A percentile compares a stretch with the other conserved stretches of the same genome.
phyloP scores from a whole-genome alignment of 441 rosid species.

The Pelargonium myrrhifolium region DNA sequence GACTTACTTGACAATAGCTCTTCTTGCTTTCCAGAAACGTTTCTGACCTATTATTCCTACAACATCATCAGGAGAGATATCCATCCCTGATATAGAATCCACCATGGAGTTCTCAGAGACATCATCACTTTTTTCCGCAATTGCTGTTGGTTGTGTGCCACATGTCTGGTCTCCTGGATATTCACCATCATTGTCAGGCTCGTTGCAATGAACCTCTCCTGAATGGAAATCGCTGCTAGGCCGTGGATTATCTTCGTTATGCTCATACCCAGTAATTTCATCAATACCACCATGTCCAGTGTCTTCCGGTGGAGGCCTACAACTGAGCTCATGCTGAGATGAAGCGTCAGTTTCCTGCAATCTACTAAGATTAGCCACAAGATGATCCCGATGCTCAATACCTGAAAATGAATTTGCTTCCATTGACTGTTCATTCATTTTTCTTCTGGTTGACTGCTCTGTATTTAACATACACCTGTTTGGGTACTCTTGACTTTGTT shows the following conservation, averaged over 20 bases:
- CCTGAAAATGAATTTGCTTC: slow-evolving; percentile 26
- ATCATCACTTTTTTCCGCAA: background rate
- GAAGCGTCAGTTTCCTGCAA: slow-evolving; percentile 14
- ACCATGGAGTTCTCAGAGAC: slow-evolving; percentile 3
- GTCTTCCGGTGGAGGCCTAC: slow-evolving; percentile 19
- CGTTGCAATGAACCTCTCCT: slow-evolving; percentile 22
- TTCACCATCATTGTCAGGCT: slow-evolving; percentile 1
- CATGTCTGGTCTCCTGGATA: background rate
- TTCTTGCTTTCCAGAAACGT: slow-evolving; percentile 22
- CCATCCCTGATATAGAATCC: slow-evolving; percentile 8
- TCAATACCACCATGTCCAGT: slow-evolving; percentile 23
- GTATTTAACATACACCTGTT: slow-evolving; percentile 17
- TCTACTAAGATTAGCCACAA: slow-evolving; percentile 14
- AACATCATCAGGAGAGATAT: slow-evolving; percentile 17
- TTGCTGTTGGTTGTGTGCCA: slow-evolving; percentile 5
- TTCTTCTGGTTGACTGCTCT: slow-evolving; percentile 20
- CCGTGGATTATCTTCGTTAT: slow-evolving; percentile 22
- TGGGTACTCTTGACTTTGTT: slow-evolving; percentile 21
- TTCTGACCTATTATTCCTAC: slow-evolving; percentile 21
- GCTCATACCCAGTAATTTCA: slow-evolving; percentile 14
- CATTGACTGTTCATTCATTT: slow-evolving; percentile 21
- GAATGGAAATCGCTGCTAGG: slow-evolving; percentile 29
- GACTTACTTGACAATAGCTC: slow-evolving; percentile 23
- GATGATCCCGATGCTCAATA: slow-evolving; percentile 24
- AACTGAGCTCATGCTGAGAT: slow-evolving; percentile 17